Evolutionary conservation across 345 rosid genomes (phyloP).

Genomic region (Eucalyptus polybractea): DNA sequence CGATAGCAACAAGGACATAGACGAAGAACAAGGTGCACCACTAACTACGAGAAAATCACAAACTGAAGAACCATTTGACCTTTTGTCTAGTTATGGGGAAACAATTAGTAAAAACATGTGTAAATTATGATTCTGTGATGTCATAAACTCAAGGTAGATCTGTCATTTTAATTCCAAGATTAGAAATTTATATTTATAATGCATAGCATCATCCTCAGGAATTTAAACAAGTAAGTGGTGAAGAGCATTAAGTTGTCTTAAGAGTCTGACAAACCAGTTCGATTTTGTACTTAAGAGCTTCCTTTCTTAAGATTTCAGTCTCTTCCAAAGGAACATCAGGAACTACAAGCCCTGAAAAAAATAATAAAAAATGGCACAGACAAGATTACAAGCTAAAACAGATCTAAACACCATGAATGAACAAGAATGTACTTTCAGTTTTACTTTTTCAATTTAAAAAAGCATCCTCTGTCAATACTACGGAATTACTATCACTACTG

Average conservation of each 20-base stretch:
- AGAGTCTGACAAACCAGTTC: constrained; percentile 44
- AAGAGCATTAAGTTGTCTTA: not conserved
- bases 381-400: too few relatives aligned
- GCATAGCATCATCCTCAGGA: not conserved
- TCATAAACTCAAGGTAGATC: not conserved
- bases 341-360: constrained; percentile 72
- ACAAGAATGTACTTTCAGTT: too few relatives aligned
- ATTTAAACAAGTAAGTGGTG: not conserved
- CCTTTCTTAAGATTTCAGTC: constrained; percentile 59
- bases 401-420: too few relatives aligned
- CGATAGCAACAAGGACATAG: not conserved
- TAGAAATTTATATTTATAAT: not conserved
- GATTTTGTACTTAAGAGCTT: constrained; percentile 60
- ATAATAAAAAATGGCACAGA: not conserved
- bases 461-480: too few relatives aligned
- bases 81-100: not conserved
- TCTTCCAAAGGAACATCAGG: constrained; percentile 98
- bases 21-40: not conserved
- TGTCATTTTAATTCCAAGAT: not conserved
- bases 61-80: not conserved
- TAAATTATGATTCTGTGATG: not conserved
- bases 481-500: too few relatives aligned
- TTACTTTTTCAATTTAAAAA: too few relatives aligned
- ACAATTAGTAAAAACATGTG: not conserved
- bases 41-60: not conserved